These are phyloP conservation scores for Xylaria venustula DNA, from an alignment of 495 filamentous ascomycete species.

Conservation along the genomic window DNA sequence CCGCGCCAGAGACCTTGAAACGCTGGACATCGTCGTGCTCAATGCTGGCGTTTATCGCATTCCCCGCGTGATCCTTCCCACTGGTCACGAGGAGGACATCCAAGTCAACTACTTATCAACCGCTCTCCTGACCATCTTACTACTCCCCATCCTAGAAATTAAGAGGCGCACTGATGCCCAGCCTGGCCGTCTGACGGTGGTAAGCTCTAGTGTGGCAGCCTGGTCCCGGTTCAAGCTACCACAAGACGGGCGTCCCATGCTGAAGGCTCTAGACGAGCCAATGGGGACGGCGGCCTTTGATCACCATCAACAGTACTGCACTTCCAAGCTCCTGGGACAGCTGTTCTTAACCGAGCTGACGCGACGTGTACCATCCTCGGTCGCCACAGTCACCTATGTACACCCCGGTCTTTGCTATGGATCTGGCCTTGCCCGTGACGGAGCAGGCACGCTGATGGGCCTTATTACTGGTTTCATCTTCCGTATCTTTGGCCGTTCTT, in stretches of 20 bases:
- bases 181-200: conserved; percentile 32
- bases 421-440: conserved; percentile 18
- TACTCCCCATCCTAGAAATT: conserved; percentile 33
- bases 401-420: conserved; percentile 26
- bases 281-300: conserved; percentile 16
- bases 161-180: conserved; percentile 13
- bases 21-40: conserved; percentile 48
- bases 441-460: conserved; percentile 11
- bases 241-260: conserved; percentile 23
- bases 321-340: conserved; percentile 53
- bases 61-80: conserved; percentile 12
- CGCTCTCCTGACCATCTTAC: conserved; percentile 37
- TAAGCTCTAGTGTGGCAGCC: conserved; percentile 33
- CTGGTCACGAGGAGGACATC: conserved; percentile 43
- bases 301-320: conserved; percentile 36
- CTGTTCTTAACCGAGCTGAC: conserved; percentile 48
- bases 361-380: conserved; percentile 16
- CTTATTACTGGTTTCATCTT: not conserved
- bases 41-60: conserved; percentile 46
- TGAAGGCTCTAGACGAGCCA: conserved; percentile 34
- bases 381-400: conserved; percentile 15
- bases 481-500: conserved; percentile 3
- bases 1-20: conserved; percentile 31
- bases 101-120: conserved; percentile 55
- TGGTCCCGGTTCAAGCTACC: conserved; percentile 28